Evolutionary conservation across 331 rosid species (phyloP).

Genomic region (Acacia concinna): DNA sequence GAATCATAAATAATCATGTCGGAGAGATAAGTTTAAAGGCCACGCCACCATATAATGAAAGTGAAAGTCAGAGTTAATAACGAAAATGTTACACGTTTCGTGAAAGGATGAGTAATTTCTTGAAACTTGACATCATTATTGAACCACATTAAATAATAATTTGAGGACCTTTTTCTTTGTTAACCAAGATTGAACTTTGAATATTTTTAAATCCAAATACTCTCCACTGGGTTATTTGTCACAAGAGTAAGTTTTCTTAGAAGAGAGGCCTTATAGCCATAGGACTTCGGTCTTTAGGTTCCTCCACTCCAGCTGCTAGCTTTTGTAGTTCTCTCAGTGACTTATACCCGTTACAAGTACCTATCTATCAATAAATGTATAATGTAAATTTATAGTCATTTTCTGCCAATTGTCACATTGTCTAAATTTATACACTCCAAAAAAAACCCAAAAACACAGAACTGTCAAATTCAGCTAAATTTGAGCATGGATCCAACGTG

Average conservation of each 20-base stretch:
- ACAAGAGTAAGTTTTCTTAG: no score
- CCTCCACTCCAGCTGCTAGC: no score
- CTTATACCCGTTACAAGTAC: no score
- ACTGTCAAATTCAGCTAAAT: background rate
- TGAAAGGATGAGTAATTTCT: conserved; percentile 5
- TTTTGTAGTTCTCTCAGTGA: no score
- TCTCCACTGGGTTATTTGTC: background rate
- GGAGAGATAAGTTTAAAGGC: background rate
- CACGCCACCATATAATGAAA: background rate
- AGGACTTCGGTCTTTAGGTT: no score
- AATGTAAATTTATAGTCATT: background rate
- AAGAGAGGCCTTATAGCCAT: no score
- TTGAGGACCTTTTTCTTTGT: conserved; percentile 21
- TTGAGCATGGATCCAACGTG: background rate
- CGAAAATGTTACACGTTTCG: background rate
- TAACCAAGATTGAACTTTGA: conserved; percentile 28
- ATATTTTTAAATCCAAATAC: background rate
- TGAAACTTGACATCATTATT: conserved; percentile 26
- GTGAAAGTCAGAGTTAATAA: conserved; percentile 25
- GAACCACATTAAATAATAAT: conserved; percentile 22
- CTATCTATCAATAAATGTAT: background rate
- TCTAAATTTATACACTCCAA: background rate
- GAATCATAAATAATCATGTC: background rate
- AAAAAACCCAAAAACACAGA: conserved; percentile 5
- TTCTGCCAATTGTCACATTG: background rate